These are phyloP conservation scores for Claviceps sorghi DNA, from an alignment of 2,329 filamentous ascomycete species.

Conservation along the genomic window DNA sequence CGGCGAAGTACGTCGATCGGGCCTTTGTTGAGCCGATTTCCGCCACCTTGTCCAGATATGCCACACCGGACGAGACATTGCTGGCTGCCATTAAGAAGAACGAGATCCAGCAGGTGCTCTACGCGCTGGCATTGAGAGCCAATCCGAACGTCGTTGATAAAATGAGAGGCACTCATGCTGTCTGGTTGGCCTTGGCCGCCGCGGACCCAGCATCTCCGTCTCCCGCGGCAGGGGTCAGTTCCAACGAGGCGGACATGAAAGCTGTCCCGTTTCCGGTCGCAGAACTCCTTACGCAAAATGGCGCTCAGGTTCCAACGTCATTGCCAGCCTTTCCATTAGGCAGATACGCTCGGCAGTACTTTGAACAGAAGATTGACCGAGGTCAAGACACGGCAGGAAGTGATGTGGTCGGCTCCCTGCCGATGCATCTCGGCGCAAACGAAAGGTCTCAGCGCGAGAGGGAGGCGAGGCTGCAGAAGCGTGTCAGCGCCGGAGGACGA, in stretches of 20 bases:
- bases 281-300: slow-evolving; percentile 85
- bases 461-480: slow-evolving; percentile 59
- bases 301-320: slow-evolving; percentile 65
- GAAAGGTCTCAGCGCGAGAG: slow-evolving; percentile 46
- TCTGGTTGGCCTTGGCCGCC: slow-evolving; percentile 83
- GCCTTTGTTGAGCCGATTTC: slow-evolving; percentile 69
- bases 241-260: slow-evolving; percentile 33
- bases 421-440: slow-evolving; percentile 26
- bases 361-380: slow-evolving; percentile 59
- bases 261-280: slow-evolving; percentile 69
- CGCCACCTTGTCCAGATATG: slow-evolving; percentile 58
- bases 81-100: slow-evolving; percentile 91
- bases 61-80: slow-evolving; percentile 71
- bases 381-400: slow-evolving; percentile 24
- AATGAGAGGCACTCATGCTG: slow-evolving; percentile 72
- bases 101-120: slow-evolving; percentile 84
- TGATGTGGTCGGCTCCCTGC: slow-evolving; percentile 50
- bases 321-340: slow-evolving; percentile 75
- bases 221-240: slow-evolving; percentile 28
- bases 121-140: slow-evolving; percentile 71
- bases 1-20: slow-evolving; percentile 78
- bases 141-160: slow-evolving; percentile 80
- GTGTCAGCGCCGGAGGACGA: slow-evolving; percentile 62
- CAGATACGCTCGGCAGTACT: slow-evolving; percentile 62
- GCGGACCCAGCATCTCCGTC: slow-evolving; percentile 76